Evolutionary conservation across 2,329 filamentous ascomycete genomes (phyloP).

Genomic region (Aspergillus persii): DNA sequence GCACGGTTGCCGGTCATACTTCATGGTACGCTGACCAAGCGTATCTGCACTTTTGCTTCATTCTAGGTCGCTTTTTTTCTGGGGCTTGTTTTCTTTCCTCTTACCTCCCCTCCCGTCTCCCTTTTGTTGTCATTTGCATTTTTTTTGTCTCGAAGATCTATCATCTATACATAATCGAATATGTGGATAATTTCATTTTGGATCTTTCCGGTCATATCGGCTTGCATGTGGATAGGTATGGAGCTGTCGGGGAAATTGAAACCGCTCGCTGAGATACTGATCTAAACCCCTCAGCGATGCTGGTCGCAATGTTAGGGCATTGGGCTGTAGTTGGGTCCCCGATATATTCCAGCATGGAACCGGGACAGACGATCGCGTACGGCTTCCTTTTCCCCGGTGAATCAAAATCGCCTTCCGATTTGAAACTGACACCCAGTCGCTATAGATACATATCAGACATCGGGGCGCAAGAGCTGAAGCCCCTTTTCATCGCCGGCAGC

Average conservation of each 20-base stretch:
- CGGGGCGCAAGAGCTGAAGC: conserved; percentile 58
- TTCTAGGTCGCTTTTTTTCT: background rate
- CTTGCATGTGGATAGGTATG: conserved; percentile 54
- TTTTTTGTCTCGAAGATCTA: background rate
- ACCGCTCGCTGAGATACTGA: conserved; percentile 6
- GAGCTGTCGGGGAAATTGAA: background rate
- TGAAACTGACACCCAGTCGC: conserved; percentile 4
- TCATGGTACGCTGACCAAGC: background rate
- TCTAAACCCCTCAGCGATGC: conserved; percentile 47
- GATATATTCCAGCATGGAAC: conserved; percentile 52
- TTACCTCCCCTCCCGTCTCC: background rate
- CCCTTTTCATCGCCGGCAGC: conserved; percentile 61
- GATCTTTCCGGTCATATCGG: conserved; percentile 60
- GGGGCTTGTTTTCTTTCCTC: background rate
- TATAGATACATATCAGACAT: conserved; percentile 52
- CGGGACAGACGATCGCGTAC: conserved; percentile 55
- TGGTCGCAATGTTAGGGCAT: conserved; percentile 58
- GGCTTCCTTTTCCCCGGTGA: conserved; percentile 10
- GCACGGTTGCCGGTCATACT: background rate
- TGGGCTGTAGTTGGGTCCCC: conserved; percentile 57
- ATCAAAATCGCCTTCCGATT: background rate
- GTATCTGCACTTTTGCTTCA: background rate
- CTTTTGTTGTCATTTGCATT: background rate
- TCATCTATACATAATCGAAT: conserved; percentile 8
- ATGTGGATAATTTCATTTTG: conserved; percentile 49